phyloP scores from a whole-genome alignment of 352 stramenopile genomes.

The Pythium oligandrum region DNA sequence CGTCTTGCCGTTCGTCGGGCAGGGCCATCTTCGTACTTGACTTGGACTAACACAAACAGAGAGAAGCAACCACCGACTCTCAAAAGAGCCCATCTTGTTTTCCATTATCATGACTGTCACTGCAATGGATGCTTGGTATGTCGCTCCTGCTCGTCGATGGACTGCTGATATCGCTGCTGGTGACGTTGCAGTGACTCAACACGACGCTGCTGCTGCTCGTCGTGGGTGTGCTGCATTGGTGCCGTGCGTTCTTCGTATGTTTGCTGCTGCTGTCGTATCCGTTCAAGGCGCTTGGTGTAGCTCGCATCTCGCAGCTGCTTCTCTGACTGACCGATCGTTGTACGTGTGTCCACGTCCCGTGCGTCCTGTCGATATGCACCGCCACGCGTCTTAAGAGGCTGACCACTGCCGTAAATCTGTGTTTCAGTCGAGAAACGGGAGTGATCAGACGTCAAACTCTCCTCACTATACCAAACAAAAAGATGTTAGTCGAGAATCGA shows the following conservation, averaged over 20 bases:
- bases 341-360: neutral
- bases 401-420: constrained; percentile 30
- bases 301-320: constrained; percentile 33
- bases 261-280: constrained; percentile 34
- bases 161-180: constrained; percentile 31
- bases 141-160: constrained; percentile 27
- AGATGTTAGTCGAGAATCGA: too few species aligned
- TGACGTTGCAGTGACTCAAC: constrained; percentile 34
- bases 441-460: too few species aligned
- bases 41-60: too few species aligned
- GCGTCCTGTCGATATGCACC: too few species aligned
- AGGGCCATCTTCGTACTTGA: too few species aligned
- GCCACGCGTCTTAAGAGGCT: neutral
- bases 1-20: too few species aligned
- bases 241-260: constrained; percentile 25
- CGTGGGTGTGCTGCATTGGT: constrained; percentile 21
- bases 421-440: constrained; percentile 34
- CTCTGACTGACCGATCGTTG: constrained; percentile 37
- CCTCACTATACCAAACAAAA: too few species aligned
- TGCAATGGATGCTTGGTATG: neutral
- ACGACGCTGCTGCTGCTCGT: constrained; percentile 29
- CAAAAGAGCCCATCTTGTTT: too few species aligned
- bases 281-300: constrained; percentile 32
- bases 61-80: too few species aligned
- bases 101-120: too few species aligned